These are phyloP conservation scores for Calonectria henricotiae DNA, from an alignment of 2,329 filamentous ascomycete genomes.

Conservation along the genomic window DNA sequence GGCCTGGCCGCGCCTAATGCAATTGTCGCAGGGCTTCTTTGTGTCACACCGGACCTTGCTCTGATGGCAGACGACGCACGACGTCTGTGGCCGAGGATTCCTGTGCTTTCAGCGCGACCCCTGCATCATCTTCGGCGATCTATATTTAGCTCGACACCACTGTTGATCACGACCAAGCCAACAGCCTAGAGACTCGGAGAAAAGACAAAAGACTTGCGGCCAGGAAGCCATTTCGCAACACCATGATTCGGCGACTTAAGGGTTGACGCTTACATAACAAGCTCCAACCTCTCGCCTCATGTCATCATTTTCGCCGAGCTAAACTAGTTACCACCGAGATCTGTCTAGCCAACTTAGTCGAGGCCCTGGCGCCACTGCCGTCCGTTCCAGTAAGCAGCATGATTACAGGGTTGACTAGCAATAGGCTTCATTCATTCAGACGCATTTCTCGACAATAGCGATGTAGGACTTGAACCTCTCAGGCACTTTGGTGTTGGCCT, in stretches of 20 bases:
- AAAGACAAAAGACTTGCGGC: neutral
- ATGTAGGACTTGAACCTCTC: neutral
- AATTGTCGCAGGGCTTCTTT: slow-evolving; percentile 13
- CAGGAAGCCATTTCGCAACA: neutral
- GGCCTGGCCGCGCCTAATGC: slow-evolving; percentile 6
- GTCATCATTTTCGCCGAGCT: slow-evolving; percentile 16
- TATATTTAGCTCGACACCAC: neutral
- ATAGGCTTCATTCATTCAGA: neutral
- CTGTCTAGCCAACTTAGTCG: neutral
- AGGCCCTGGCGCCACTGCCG: neutral
- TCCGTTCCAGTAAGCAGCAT: neutral
- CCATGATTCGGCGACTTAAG: neutral
- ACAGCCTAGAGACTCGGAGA: neutral
- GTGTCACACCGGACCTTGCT: slow-evolving; percentile 14
- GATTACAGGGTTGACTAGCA: neutral
- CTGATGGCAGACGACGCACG: slow-evolving; percentile 13
- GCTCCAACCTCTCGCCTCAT: neutral
- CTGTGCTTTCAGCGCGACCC: slow-evolving; percentile 1
- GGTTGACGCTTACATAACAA: neutral
- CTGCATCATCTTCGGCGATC: neutral
- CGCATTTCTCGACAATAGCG: neutral
- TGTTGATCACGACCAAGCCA: neutral
- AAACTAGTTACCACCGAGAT: neutral
- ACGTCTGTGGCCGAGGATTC: slow-evolving; percentile 13
- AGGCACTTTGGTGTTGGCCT: neutral